Conservation (phyloP, 2,329 filamentous ascomycete genomes). For the Dothideomycetes sp. region DNA sequence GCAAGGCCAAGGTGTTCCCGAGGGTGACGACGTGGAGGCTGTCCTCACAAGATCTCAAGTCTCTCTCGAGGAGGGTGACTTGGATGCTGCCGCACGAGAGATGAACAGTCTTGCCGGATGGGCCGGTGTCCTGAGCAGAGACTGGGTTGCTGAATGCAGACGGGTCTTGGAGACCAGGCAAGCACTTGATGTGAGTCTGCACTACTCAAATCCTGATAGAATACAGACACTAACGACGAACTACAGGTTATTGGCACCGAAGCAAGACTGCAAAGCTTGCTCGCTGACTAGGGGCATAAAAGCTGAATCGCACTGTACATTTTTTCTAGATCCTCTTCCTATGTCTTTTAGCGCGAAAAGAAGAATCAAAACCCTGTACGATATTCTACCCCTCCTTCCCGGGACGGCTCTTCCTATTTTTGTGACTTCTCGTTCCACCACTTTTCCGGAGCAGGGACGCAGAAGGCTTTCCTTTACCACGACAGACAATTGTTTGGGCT, state of each 20-base stretch:
- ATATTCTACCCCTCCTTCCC: too few relatives aligned
- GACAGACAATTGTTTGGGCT: too few relatives aligned
- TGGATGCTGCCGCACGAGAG: constrained; percentile 84
- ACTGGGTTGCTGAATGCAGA: constrained; percentile 86
- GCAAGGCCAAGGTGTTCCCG: constrained; percentile 57
- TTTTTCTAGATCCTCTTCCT: background rate
- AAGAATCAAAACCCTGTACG: background rate
- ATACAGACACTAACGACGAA: constrained; percentile 11
- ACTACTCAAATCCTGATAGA: background rate
- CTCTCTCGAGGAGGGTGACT: constrained; percentile 80
- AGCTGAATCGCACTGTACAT: background rate
- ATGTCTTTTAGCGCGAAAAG: background rate
- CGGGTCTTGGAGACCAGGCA: constrained; percentile 92
- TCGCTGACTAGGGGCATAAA: constrained; percentile 53
- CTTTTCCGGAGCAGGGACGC: too few relatives aligned
- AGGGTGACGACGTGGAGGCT: constrained; percentile 85
- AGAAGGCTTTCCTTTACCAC: too few relatives aligned
- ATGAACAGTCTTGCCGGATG: constrained; percentile 90
- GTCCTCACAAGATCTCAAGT: constrained; percentile 83
- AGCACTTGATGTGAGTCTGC: constrained; percentile 72
- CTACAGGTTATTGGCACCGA: constrained; percentile 75
- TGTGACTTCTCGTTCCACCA: too few relatives aligned
- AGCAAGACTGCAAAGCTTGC: constrained; percentile 76
- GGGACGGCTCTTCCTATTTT: too few relatives aligned
- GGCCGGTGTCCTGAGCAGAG: constrained; percentile 88